Evolutionary conservation across 2,329 filamentous ascomycete genomes (phyloP), one percentile per base, ranked within the genome.

Genomic region (Arthroderma sp.): DNA sequence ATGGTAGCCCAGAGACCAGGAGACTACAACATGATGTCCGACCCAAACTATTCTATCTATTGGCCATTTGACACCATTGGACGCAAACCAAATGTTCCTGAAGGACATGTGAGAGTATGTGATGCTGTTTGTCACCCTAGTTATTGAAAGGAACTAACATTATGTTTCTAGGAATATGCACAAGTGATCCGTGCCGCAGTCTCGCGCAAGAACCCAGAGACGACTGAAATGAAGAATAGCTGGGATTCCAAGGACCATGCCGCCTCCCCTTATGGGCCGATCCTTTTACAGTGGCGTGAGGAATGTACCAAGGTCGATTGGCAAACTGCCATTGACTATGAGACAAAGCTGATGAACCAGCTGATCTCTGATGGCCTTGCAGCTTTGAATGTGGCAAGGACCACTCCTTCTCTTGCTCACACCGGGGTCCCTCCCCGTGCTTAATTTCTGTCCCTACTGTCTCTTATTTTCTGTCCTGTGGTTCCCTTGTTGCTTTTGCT

Each of bases 41-140:
- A 58, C 28, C 53, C 56, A 4, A 54, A 55, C 5, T 51, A 55
- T 3, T 50, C 54, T 6, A 56, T 57, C 44, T 63, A 51, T 51
- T 68, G 66, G 54, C 64, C 66, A 0, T 68, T 67, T 42, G 65
- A 68, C 38, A 58, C 58, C 1, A 47, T 66, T 10, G 54, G 50
- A 28, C 60, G 53, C 10, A 46, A 56, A 40, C 52, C 53, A 2
- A 50, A 51, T 7, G 50, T 51, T n/a, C 43, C 49, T 28, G 44
- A 57, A 27, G 41, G 50, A 2, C 46, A 50, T 1, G 43, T 62
- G 37, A 50, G 53, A 52, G 63, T 65, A 58, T 41, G 43, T 40
- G 5, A 10, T 29, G 32, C 5, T 15, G 2, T 15, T 27, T 33
- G 8, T 2, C n/a, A 27, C 32, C 9, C 27, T 42, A 4, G n/a